Evolutionary conservation across 1,284 basidiomycete genomes (phyloP).

Genomic region (Cryptococcus sp.): DNA sequence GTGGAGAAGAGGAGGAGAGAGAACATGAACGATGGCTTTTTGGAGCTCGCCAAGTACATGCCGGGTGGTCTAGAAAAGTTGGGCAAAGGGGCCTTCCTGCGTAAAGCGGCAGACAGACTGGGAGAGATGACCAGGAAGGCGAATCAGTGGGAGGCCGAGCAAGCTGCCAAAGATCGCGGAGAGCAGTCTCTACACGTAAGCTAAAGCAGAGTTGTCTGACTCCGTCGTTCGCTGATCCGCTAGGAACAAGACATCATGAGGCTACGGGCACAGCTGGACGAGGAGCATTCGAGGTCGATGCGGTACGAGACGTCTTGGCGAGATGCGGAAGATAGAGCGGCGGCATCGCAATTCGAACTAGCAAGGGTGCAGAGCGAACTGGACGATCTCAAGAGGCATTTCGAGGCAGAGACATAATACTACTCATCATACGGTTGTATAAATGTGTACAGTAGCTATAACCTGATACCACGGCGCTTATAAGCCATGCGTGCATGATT

Average conservation of each 20-base stretch:
- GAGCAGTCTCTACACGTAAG: slow-evolving; percentile 31
- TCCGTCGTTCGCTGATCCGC: neutral
- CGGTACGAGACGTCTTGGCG: slow-evolving; percentile 36
- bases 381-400: slow-evolving; percentile 30
- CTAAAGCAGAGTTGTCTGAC: slow-evolving; percentile 23
- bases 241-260: slow-evolving; percentile 24
- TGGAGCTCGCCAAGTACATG: slow-evolving; percentile 80
- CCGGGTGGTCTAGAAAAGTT: slow-evolving; percentile 57
- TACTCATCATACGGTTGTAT: neutral
- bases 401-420: neutral
- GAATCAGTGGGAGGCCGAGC: slow-evolving; percentile 17
- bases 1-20: slow-evolving; percentile 88
- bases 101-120: slow-evolving; percentile 32
- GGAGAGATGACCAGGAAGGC: slow-evolving; percentile 19
- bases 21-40: slow-evolving; percentile 94
- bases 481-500: no score
- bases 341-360: slow-evolving; percentile 34
- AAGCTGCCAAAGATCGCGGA: slow-evolving; percentile 19
- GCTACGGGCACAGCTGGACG: slow-evolving; percentile 15
- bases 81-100: slow-evolving; percentile 35
- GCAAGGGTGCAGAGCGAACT: slow-evolving; percentile 37
- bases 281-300: slow-evolving; percentile 29
- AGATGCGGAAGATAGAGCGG: slow-evolving; percentile 40
- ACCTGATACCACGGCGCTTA: no score
- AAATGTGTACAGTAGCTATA: no score